These are phyloP conservation scores for Leucocoprinus leucothites DNA, from an alignment of 768 basidiomycete genomes.

Conservation along the genomic window DNA sequence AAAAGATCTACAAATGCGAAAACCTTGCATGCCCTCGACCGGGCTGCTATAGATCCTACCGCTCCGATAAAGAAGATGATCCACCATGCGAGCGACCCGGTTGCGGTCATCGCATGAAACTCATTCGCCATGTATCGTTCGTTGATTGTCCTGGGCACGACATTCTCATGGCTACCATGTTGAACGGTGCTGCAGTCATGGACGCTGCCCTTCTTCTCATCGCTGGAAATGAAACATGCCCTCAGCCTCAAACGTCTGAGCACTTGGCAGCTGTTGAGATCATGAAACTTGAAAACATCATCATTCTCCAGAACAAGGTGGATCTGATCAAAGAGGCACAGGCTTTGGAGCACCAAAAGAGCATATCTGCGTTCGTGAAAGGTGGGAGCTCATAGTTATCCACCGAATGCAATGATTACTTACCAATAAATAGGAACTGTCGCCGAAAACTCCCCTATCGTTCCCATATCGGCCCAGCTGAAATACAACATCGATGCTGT, in stretches of 20 bases:
- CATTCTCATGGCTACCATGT: slow-evolving; percentile 99
- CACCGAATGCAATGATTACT: background rate
- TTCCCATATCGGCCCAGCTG: slow-evolving; percentile 97
- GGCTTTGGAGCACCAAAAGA: slow-evolving; percentile 94
- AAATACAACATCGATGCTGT: slow-evolving; percentile 99
- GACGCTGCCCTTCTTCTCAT: slow-evolving; percentile 95
- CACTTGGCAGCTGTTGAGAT: slow-evolving; percentile 99
- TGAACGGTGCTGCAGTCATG: slow-evolving; percentile 99
- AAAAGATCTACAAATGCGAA: slow-evolving; percentile 96
- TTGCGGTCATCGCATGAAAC: slow-evolving; percentile 86
- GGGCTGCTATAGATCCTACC: slow-evolving; percentile 91
- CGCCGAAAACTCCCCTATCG: slow-evolving; percentile 95
- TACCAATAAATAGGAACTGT: slow-evolving; percentile 74
- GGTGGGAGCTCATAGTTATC: slow-evolving; percentile 39
- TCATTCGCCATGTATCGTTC: slow-evolving; percentile 96
- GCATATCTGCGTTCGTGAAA: slow-evolving; percentile 93
- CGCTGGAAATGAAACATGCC: slow-evolving; percentile 98
- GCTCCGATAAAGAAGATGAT: slow-evolving; percentile 89
- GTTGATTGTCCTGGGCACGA: slow-evolving; percentile 98
- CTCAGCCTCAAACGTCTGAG: slow-evolving; percentile 98
- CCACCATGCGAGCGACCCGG: slow-evolving; percentile 93
- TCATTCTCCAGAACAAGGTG: slow-evolving; percentile 98
- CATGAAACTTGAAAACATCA: slow-evolving; percentile 97
- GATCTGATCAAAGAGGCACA: slow-evolving; percentile 95
- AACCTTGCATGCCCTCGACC: slow-evolving; percentile 91